These are phyloP conservation scores for Serendipita sp. DNA, from an alignment of 768 basidiomycete species.

Conservation along the genomic window DNA sequence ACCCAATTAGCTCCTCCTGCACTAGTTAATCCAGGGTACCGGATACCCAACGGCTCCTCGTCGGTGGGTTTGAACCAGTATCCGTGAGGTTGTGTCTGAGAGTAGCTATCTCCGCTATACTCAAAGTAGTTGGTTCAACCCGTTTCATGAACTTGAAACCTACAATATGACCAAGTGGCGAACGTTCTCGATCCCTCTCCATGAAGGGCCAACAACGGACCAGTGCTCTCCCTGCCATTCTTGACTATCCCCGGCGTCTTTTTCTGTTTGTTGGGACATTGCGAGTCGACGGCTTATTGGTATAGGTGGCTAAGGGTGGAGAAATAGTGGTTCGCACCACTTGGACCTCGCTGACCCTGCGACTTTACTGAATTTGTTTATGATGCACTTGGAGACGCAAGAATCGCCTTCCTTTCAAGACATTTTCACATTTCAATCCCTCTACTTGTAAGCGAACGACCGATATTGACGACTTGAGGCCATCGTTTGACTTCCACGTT, in stretches of 20 bases:
- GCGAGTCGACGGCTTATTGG: not conserved
- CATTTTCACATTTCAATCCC: not conserved
- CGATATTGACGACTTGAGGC: not conserved
- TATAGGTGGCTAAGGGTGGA: not conserved
- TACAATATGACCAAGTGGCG: conserved; percentile 39
- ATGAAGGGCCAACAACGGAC: conserved; percentile 15
- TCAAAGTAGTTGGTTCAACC: not conserved
- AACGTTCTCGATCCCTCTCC: conserved; percentile 30
- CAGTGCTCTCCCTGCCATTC: not conserved
- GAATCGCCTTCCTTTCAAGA: not conserved
- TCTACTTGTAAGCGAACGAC: not conserved
- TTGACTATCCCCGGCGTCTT: not conserved
- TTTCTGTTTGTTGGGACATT: not conserved
- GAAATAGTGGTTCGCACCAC: not conserved
- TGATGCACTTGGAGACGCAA: not conserved
- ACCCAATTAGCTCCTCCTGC: conserved; percentile 47
- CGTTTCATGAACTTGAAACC: conserved; percentile 13
- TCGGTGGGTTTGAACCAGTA: conserved; percentile 21
- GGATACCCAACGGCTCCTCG: conserved; percentile 31
- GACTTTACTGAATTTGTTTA: not conserved
- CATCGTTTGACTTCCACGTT: not conserved
- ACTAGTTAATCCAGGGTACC: conserved; percentile 34
- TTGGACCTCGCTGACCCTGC: not conserved
- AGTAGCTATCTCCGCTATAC: conserved; percentile 45
- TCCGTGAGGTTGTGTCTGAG: conserved; percentile 26